Conservation (phyloP, 2,329 filamentous ascomycete genomes). For the Cytospora paraplurivora region DNA sequence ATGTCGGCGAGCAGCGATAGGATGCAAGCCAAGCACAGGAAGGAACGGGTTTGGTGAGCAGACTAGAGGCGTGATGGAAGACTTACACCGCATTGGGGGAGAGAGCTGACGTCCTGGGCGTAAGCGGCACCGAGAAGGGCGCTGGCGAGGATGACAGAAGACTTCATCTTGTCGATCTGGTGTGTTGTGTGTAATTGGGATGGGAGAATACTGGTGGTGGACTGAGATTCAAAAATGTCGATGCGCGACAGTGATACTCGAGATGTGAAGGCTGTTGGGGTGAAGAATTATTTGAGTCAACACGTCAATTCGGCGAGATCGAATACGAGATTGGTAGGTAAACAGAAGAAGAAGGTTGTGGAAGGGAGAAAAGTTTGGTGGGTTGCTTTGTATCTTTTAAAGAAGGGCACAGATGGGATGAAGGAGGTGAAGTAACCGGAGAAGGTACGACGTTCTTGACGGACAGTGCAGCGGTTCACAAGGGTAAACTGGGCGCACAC, state of each 20-base stretch:
- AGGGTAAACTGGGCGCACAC: constrained; percentile 10
- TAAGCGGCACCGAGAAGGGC: constrained; percentile 44
- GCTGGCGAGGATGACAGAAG: constrained; percentile 43
- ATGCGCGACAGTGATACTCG: constrained; percentile 25
- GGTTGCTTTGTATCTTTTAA: constrained; percentile 21
- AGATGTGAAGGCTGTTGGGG: constrained; percentile 16
- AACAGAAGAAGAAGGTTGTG: neutral
- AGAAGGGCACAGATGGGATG: constrained; percentile 10
- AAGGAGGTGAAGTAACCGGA: constrained; percentile 15
- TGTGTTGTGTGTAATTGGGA: constrained; percentile 21
- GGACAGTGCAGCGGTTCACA: constrained; percentile 25
- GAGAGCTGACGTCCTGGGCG: constrained; percentile 45
- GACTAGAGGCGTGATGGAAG: neutral
- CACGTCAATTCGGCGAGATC: constrained; percentile 3
- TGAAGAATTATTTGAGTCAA: constrained; percentile 22
- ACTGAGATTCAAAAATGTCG: constrained; percentile 19
- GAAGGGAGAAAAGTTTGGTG: neutral
- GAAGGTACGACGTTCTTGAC: constrained; percentile 11
- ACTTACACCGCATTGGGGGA: constrained; percentile 59
- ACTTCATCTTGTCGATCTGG: constrained; percentile 53
- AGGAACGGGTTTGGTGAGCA: neutral
- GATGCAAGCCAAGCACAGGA: constrained; percentile 1
- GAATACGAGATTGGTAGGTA: constrained; percentile 6
- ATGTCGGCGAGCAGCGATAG: constrained; percentile 25
- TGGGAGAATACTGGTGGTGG: constrained; percentile 17